Evolutionary conservation across 116 monocot genomes (phyloP), one percentile per base, ranked within the genome.

Genomic region (Iris pallida): DNA sequence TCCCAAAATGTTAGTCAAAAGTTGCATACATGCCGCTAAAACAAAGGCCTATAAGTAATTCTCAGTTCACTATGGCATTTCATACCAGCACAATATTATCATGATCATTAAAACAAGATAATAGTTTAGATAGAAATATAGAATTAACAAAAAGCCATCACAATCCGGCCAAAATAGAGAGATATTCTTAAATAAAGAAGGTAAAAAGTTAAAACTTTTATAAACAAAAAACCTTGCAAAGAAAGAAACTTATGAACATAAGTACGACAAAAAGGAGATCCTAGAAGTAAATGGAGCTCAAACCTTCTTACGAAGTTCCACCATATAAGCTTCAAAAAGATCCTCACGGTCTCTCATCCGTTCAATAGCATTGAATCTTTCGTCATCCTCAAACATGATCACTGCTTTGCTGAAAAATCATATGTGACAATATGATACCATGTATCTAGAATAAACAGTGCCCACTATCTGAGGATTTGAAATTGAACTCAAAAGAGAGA

Each of bases 291-390:
- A 41, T 45, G 6, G 61, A 52, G 54, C 47, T 15, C 15, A 30
- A 52, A 98, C 98, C 93, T 98, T 98, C 72, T 88, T 98, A 64
- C 84, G 87, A 45, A 98, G 93, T 53, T 98, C 93, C 20, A 73
- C 71, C 16, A 88, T 19, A 64, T 88, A 98, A 12, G 80, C 69
- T 41, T 98, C 87, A 79, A 88, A 98, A 20, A 98, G 68, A 78
- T 98, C 98, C 64, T 98, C 98, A 14, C 98, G 87, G 13, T 98
- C 98, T 76, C 85, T 83, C 45, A 76, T 20, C 64, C 98, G 76
- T 18, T 98, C 93, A 75, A 93, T 85, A 53, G 98, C 88, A 73
- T 54, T 85, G 45, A 98, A 98, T 13, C 93, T 73, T 63, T 90
- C 98, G 86, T 98, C 98, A 69, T 78, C 77, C 78, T 93, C 98